These are phyloP conservation scores for Dictyostelium intermedium DNA, from an alignment of 78 protist genomes.

Conservation along the genomic window DNA sequence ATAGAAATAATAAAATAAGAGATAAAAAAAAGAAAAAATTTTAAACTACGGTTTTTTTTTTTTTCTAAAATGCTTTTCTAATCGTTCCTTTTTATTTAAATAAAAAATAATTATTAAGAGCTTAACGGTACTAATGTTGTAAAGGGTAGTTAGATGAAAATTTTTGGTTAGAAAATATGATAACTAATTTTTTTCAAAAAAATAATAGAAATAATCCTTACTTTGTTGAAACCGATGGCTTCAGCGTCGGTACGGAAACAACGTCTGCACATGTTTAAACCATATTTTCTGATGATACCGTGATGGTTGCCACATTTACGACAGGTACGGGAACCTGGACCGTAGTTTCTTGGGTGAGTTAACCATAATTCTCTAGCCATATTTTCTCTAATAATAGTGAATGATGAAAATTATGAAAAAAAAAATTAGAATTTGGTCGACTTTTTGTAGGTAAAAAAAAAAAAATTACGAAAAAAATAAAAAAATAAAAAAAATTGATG, in stretches of 20 bases:
- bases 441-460: neutral
- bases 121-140: neutral
- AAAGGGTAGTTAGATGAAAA: neutral
- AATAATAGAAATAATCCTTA: constrained; percentile 17
- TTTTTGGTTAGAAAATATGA: neutral
- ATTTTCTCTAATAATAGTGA: neutral
- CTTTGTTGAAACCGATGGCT: constrained; percentile 93
- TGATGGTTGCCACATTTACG: constrained; percentile 87
- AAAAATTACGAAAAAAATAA: neutral
- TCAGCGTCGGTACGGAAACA: constrained; percentile 93
- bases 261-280: constrained; percentile 92
- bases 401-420: neutral
- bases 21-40: neutral
- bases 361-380: constrained; percentile 84
- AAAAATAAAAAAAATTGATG: neutral
- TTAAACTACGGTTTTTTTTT: neutral
- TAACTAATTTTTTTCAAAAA: neutral
- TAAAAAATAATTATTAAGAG: neutral
- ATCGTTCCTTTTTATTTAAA: constrained; percentile 5
- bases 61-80: neutral
- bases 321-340: constrained; percentile 84
- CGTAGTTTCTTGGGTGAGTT: constrained; percentile 74
- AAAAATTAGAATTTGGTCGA: neutral
- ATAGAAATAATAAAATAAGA: no score
- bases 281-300: constrained; percentile 96